phyloP scores from a whole-genome alignment of 2,329 filamentous ascomycete genomes.

The Talaromyces sp. region DNA sequence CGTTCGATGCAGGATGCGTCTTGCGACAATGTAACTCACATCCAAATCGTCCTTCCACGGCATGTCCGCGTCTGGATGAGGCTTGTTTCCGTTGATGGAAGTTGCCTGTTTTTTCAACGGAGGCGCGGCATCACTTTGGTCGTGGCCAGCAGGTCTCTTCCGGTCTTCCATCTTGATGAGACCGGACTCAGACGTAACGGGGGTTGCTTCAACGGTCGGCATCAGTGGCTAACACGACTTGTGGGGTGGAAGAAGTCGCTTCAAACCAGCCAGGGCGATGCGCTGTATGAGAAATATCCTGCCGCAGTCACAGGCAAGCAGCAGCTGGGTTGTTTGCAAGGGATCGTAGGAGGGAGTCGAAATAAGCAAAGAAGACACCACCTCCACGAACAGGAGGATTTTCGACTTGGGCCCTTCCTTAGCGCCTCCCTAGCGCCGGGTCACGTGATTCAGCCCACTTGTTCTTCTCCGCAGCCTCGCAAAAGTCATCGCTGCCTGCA shows the following conservation, averaged over 20 bases:
- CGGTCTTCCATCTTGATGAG: slow-evolving; percentile 97
- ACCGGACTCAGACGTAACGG: slow-evolving; percentile 70
- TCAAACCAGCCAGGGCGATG: slow-evolving; percentile 21
- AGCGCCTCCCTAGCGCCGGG: slow-evolving; percentile 18
- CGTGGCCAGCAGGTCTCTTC: slow-evolving; percentile 84
- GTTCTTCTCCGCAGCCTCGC: slow-evolving; percentile 18
- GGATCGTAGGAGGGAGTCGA: slow-evolving; percentile 18
- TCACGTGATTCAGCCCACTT: slow-evolving; percentile 34
- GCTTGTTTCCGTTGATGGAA: slow-evolving; percentile 63
- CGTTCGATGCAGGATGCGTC: not conserved
- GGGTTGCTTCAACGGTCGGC: slow-evolving; percentile 74
- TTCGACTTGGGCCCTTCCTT: slow-evolving; percentile 29
- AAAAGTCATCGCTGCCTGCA: not conserved
- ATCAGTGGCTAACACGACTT: slow-evolving; percentile 63
- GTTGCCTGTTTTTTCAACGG: slow-evolving; percentile 85
- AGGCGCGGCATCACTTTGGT: slow-evolving; percentile 76
- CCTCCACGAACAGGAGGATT: slow-evolving; percentile 35
- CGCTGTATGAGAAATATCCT: not conserved
- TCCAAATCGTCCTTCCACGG: slow-evolving; percentile 67
- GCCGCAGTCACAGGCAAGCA: not conserved
- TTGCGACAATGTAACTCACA: slow-evolving; percentile 54
- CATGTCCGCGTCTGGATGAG: slow-evolving; percentile 64
- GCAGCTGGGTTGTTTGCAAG: not conserved
- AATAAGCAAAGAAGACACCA: slow-evolving; percentile 22
- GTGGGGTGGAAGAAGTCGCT: slow-evolving; percentile 2